Base-by-base conservation (phyloP, 2,329 filamentous ascomycete species). In the Ophiocordyceps australis region DNA sequence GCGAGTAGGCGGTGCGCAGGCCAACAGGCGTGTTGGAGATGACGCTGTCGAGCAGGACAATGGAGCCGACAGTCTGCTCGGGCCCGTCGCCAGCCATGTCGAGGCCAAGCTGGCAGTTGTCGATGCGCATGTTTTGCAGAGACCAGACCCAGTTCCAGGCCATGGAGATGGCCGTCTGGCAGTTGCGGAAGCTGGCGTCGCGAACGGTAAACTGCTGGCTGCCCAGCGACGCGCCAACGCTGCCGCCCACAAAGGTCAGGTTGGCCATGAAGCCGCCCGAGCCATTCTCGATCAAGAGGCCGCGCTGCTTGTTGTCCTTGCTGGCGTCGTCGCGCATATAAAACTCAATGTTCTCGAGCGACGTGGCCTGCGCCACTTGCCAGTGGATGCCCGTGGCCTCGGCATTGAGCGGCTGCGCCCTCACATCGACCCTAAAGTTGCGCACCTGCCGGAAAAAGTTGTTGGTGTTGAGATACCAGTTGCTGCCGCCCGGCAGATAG, bases 11-110 rank as follows among this genome's bases (percentile, higher is more conserved):
- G 7, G 30, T 31, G 12, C n/a, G 8, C 22, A 47, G 31, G 36
- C 79, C 86, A 28, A 81, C 65, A 2, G 65, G 65, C 2, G 80
- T 86, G 52, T 79, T 75, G 35, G 60, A 65, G 40, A 94, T 70
- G 37, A 62, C 71, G 55, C 75, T 85, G 57, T 95, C 86, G 28
- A 85, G 57, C 26, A 94, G 54, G 28, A 93, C 52, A 23, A 93
- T 65, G 2, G 86, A 93, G 29, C 89, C 89, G 27, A 93, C 83
- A 9, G 71, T 76, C 54, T 86, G 78, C 37, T 14, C 6, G 9
- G 42, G 38, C 11, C 60, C 54, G 18, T 56, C 46, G 16, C 59
- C 66, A 25, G 65, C 68, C 17, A 92, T 82, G 50, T 91, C 76
- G 33, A 91, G 57, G 9, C 33, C 34, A 5, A 25, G 20, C 9